phyloP scores from a whole-genome alignment of 192 early-diverging fungal genomes.

The Nowakowskiella sp. region DNA sequence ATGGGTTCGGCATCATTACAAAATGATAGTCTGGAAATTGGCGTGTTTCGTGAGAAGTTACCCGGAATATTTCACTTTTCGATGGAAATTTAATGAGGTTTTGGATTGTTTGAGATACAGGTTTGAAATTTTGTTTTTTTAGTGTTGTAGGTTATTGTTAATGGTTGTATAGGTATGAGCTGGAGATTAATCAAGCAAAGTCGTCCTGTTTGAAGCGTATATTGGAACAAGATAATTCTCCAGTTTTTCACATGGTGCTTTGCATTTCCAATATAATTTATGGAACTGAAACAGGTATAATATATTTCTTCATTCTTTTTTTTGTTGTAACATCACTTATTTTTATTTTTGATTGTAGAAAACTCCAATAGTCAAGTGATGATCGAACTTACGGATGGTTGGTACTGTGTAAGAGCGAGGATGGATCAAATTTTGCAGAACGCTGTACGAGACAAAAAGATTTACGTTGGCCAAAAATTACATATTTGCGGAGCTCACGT shows the following conservation, averaged over 20 bases:
- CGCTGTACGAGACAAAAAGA: slow-evolving; percentile 24
- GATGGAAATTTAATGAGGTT: slow-evolving; percentile 38
- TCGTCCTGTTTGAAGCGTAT: slow-evolving; percentile 55
- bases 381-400: slow-evolving; percentile 61
- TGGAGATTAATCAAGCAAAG: slow-evolving; percentile 54
- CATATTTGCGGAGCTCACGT: slow-evolving; percentile 50
- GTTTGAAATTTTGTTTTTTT: slow-evolving; percentile 3
- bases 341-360: background rate
- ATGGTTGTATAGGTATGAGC: slow-evolving; percentile 47
- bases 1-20: slow-evolving; percentile 64
- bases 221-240: slow-evolving; percentile 54
- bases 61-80: slow-evolving; percentile 26
- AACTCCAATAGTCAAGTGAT: slow-evolving; percentile 1
- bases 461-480: slow-evolving; percentile 55
- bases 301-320: slow-evolving; percentile 9
- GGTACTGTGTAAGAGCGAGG: slow-evolving; percentile 52
- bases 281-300: background rate
- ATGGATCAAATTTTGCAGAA: slow-evolving; percentile 39
- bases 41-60: slow-evolving; percentile 50
- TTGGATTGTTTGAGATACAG: slow-evolving; percentile 39
- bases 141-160: background rate
- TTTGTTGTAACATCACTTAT: slow-evolving; percentile 5
- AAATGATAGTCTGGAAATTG: slow-evolving; percentile 65
- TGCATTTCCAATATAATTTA: slow-evolving; percentile 43
- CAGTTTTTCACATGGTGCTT: slow-evolving; percentile 50